Conservation (phyloP, 1,284 basidiomycete genomes). For the Puccinia triticina region DNA sequence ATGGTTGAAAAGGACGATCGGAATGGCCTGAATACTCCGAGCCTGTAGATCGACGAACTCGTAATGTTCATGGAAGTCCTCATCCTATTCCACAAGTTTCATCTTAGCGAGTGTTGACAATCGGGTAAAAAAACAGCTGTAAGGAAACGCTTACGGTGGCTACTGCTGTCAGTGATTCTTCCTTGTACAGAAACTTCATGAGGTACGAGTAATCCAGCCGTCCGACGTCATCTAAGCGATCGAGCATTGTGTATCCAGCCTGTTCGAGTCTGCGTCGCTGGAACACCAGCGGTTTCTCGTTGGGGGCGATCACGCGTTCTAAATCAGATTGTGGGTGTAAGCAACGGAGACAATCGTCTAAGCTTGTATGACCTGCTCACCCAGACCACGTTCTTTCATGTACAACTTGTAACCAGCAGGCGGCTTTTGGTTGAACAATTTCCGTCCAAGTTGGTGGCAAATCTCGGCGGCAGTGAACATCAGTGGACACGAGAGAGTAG, state of each 20-base stretch:
- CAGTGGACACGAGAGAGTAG: constrained; percentile 71
- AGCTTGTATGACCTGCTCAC: constrained; percentile 63
- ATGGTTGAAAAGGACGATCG: constrained; percentile 82
- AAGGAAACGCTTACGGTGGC: constrained; percentile 44
- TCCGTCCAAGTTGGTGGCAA: constrained; percentile 69
- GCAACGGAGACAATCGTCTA: constrained; percentile 13
- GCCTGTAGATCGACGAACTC: constrained; percentile 83
- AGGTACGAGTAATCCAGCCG: constrained; percentile 82
- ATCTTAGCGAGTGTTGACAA: background rate
- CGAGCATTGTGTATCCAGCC: constrained; percentile 83
- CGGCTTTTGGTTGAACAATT: constrained; percentile 59
- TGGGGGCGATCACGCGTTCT: constrained; percentile 80
- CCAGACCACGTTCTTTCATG: constrained; percentile 79
- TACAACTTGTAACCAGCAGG: constrained; percentile 73
- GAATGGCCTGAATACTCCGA: constrained; percentile 83
- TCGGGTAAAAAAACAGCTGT: constrained; percentile 54
- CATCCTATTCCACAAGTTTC: constrained; percentile 65
- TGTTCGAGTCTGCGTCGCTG: constrained; percentile 82
- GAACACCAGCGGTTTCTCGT: constrained; percentile 83
- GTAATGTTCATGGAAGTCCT: constrained; percentile 73
- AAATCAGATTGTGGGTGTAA: constrained; percentile 30
- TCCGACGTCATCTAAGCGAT: constrained; percentile 78
- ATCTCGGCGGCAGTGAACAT: constrained; percentile 73
- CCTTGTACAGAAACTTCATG: constrained; percentile 74
- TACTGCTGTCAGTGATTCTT: constrained; percentile 53